Conservation (phyloP, 2,329 filamentous ascomycete species). For the Monilinia fructigena region DNA sequence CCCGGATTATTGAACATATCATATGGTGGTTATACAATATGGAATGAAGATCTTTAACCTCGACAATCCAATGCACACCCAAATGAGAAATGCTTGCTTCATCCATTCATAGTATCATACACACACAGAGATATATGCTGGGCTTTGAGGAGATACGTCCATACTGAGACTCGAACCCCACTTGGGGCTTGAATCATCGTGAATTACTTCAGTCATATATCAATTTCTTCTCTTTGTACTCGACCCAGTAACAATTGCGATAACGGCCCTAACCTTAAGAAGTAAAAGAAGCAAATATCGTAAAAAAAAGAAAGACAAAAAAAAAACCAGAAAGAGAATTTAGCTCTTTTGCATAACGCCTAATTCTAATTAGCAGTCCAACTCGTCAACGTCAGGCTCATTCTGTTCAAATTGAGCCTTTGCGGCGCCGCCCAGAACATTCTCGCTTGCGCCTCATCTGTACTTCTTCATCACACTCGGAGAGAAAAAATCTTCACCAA, state of each 20-base stretch:
- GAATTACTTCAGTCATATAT: constrained; percentile 12
- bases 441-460: constrained; percentile 16
- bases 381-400: constrained; percentile 9
- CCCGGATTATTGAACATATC: constrained; percentile 19
- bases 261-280: neutral
- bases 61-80: neutral
- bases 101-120: neutral
- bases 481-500: constrained; percentile 14
- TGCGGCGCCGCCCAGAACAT: constrained; percentile 19
- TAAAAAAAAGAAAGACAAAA: constrained; percentile 3
- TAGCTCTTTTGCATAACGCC: no score
- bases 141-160: neutral
- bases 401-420: constrained; percentile 3
- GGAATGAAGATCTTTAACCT: constrained; percentile 1
- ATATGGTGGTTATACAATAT: neutral
- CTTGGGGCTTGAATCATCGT: constrained; percentile 21
- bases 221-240: constrained; percentile 15
- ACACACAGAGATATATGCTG: neutral
- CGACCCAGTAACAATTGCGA: neutral
- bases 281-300: neutral
- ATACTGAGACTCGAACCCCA: constrained; percentile 8
- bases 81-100: constrained; percentile 6
- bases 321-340: neutral
- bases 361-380: neutral
- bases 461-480: constrained; percentile 3